phyloP scores from a whole-genome alignment of 2,329 filamentous ascomycete species.

The Colletotrichum destructivum region DNA sequence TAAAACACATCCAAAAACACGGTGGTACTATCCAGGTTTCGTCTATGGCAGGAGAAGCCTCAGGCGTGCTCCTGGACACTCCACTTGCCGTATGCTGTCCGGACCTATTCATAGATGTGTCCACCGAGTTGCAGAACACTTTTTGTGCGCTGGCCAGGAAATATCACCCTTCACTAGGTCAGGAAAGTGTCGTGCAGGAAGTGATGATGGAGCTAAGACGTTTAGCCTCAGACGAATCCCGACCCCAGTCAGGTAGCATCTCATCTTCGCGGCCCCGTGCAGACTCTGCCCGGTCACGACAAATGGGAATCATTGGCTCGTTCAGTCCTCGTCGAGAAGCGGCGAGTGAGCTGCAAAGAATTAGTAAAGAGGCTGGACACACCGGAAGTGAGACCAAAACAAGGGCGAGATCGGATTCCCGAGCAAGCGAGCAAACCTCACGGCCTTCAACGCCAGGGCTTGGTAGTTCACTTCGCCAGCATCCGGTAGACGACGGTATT shows the following conservation, averaged over 20 bases:
- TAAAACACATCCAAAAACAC: slow-evolving; percentile 65
- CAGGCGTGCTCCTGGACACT: slow-evolving; percentile 50
- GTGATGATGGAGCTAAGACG: slow-evolving; percentile 55
- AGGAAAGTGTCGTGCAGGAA: slow-evolving; percentile 62
- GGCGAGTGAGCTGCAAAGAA: slow-evolving; percentile 18
- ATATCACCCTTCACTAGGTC: slow-evolving; percentile 56
- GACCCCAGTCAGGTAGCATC: not conserved
- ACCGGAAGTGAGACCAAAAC: slow-evolving; percentile 2
- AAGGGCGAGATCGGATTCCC: slow-evolving; percentile 36
- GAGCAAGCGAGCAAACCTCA: slow-evolving; percentile 34
- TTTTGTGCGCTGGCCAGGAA: slow-evolving; percentile 67
- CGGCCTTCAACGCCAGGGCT: slow-evolving; percentile 30
- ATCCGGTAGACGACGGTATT: slow-evolving; percentile 64
- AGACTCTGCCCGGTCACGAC: slow-evolving; percentile 38
- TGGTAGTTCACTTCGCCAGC: slow-evolving; percentile 24
- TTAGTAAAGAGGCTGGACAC: slow-evolving; percentile 16
- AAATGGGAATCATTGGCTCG: slow-evolving; percentile 38
- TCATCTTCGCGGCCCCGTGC: slow-evolving; percentile 22
- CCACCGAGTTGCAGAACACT: slow-evolving; percentile 61
- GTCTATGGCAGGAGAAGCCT: slow-evolving; percentile 49
- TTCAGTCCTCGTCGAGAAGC: slow-evolving; percentile 37
- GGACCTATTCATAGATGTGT: slow-evolving; percentile 62
- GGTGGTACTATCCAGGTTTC: slow-evolving; percentile 53
- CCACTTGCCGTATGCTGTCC: slow-evolving; percentile 63
- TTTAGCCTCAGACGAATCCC: slow-evolving; percentile 10